A percentile compares a stretch with the other conserved stretches of the same genome.
Evolutionary conservation across 495 filamentous ascomycete genomes (phyloP).

Genomic region (Tuber microsphaerosporum): DNA sequence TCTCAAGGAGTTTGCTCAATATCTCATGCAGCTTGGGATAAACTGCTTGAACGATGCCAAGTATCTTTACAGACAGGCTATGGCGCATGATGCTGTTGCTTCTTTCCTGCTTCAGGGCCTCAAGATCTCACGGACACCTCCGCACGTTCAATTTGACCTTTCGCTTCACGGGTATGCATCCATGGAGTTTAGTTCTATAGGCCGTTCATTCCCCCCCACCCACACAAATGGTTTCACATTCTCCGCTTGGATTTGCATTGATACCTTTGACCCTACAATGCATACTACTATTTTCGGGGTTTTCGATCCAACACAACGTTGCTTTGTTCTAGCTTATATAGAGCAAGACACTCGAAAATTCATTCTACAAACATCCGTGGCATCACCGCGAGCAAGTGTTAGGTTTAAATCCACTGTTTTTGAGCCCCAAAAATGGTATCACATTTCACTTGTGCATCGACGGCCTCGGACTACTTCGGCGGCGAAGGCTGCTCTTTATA

Average conservation of each 20-base stretch:
- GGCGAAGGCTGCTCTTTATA: slow-evolving; percentile 79
- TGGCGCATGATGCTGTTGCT: slow-evolving; percentile 54
- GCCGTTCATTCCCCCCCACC: slow-evolving; percentile 73
- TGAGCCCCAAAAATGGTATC: slow-evolving; percentile 73
- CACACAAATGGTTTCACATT: slow-evolving; percentile 73
- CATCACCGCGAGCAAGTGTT: slow-evolving; percentile 75
- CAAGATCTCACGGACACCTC: slow-evolving; percentile 62
- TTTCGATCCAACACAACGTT: slow-evolving; percentile 85
- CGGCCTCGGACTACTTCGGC: slow-evolving; percentile 61
- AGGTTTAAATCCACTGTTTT: slow-evolving; percentile 81
- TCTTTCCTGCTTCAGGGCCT: slow-evolving; percentile 69
- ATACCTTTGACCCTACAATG: slow-evolving; percentile 71
- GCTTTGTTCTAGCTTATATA: slow-evolving; percentile 87
- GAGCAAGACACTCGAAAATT: slow-evolving; percentile 93
- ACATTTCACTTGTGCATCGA: slow-evolving; percentile 77
- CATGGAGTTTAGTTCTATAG: slow-evolving; percentile 75
- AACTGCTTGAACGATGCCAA: slow-evolving; percentile 70
- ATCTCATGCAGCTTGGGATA: slow-evolving; percentile 62
- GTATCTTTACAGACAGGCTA: slow-evolving; percentile 61
- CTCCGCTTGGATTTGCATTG: slow-evolving; percentile 76
- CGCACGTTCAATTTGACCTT: slow-evolving; percentile 89
- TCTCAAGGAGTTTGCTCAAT: slow-evolving; percentile 55
- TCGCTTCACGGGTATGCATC: slow-evolving; percentile 80
- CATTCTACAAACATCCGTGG: slow-evolving; percentile 92
- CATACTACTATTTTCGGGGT: slow-evolving; percentile 96